Evolutionary conservation across 495 filamentous ascomycete genomes (phyloP), one percentile per base, ranked within the genome.

Genomic region (Talaromyces wortmannii): DNA sequence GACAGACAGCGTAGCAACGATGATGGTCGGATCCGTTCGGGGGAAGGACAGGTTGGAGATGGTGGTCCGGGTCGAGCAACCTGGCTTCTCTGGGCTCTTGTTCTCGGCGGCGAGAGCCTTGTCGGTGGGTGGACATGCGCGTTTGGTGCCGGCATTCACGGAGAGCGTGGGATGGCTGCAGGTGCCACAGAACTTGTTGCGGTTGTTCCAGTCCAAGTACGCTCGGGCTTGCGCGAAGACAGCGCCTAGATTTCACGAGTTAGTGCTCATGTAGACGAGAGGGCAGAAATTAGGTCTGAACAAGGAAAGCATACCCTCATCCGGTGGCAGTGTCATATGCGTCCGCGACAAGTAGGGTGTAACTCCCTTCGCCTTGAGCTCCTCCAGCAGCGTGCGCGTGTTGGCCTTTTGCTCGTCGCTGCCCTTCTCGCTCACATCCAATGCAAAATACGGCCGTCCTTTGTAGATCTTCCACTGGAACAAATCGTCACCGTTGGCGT

Each of bases 21-120:
- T 97, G 56, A 97, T 87, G 5, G 91, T 96, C 3, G 92, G 92
- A 65, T 97, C 92, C 8, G 92, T 96, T 44, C 95, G 88, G 8
- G 94, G 94, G 78, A 98, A 98, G 54, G 77, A 82, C 48, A 95
- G 76, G 73, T 96, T 96, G 30, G 87, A 88, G 53, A 81, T 60
- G 4, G 75, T 75, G 6, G 72, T 78, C n/a, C 74, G 55, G 3
- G 92, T 96, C 10, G 81, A 82, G 67, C 94, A 97, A 12, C 83
- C 78, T 2, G 80, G 78, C 17, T 89, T 82, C 48, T 83, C 72
- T 43, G 57, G 47, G 0, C 72, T 36, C 55, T 68, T 67, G 47
- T 74, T 76, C 7, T 70, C 52, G 0, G 65, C 57, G 5, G 57
- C 8, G 11, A 66, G 57, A 1, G 71, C 69, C 2, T 80, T 80